These are phyloP conservation scores for Chrysophaeum taylorii DNA, from an alignment of 352 stramenopile species.

Conservation along the genomic window DNA sequence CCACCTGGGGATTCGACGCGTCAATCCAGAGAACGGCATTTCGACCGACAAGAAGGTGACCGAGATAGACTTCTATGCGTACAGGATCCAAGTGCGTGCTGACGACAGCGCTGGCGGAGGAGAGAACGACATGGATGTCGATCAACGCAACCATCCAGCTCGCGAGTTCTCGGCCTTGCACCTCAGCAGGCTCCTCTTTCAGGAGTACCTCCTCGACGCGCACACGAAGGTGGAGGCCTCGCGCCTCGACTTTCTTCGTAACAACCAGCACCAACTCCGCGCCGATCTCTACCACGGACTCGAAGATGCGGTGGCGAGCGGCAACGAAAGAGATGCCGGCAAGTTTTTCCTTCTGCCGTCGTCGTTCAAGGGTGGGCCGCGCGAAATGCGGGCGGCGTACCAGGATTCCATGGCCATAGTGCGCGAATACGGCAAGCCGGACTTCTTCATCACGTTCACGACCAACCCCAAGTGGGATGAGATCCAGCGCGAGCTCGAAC, in stretches of 20 bases:
- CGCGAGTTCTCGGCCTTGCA: too few relatives aligned
- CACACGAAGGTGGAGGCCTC: conserved; percentile 24
- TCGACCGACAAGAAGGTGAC: neutral
- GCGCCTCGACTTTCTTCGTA: conserved; percentile 16
- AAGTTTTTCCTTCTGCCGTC: neutral
- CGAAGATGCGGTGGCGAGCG: conserved; percentile 8
- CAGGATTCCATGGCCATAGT: conserved; percentile 42
- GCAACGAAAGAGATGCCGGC: conserved; percentile 3
- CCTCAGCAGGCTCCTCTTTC: conserved; percentile 15
- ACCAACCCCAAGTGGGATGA: conserved; percentile 43
- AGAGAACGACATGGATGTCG: too few relatives aligned
- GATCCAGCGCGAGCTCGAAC: conserved; percentile 29
- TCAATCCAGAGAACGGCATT: too few relatives aligned
- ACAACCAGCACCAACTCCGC: conserved; percentile 19
- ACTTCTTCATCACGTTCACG: conserved; percentile 48
- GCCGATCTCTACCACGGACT: conserved; percentile 18
- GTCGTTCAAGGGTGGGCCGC: conserved; percentile 18
- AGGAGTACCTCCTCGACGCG: conserved; percentile 24
- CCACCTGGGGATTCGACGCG: neutral
- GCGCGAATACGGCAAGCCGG: conserved; percentile 30
- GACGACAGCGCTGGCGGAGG: too few relatives aligned
- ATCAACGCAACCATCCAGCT: too few relatives aligned
- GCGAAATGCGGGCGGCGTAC: conserved; percentile 24
- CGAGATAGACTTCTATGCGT: neutral
- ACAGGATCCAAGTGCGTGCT: too few relatives aligned